Conservation (phyloP, 1,284 basidiomycete species). For the Schizophyllum commune region DNA sequence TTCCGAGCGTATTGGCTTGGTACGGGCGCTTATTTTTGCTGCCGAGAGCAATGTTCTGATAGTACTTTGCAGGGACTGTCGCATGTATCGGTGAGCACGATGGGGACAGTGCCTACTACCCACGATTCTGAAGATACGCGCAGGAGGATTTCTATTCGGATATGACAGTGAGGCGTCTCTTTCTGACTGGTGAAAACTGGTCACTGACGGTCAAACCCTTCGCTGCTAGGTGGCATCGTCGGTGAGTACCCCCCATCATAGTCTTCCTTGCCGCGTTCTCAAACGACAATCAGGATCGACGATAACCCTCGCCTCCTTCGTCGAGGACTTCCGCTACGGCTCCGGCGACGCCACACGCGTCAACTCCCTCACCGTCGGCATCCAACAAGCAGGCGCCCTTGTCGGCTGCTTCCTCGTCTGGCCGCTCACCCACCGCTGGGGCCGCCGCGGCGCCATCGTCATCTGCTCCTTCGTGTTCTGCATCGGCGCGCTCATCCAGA, state of each 20-base stretch:
- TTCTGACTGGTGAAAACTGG: not conserved
- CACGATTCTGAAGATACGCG: not conserved
- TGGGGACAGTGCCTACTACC: not conserved
- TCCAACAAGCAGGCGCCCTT: constrained; percentile 8
- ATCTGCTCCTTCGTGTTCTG: constrained; percentile 6
- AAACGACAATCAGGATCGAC: constrained; percentile 1
- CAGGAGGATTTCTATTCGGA: constrained; percentile 8
- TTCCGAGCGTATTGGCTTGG: not conserved
- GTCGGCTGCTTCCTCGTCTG: constrained; percentile 8
- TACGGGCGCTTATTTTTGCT: not conserved
- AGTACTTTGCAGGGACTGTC: not conserved
- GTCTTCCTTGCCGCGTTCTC: not conserved
- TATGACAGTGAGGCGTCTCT: not conserved
- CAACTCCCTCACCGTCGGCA: constrained; percentile 9
- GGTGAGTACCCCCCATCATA: not conserved
- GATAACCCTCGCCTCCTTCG: constrained; percentile 5
- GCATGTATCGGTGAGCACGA: constrained; percentile 5
- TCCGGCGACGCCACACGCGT: constrained; percentile 1
- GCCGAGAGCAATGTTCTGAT: too few species aligned
- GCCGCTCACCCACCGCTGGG: constrained; percentile 5
- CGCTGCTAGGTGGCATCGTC: constrained; percentile 2
- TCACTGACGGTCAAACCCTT: not conserved
- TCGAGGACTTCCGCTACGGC: constrained; percentile 5
- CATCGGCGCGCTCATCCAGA: constrained; percentile 7
- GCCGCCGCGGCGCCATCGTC: constrained; percentile 5